Evolutionary conservation across 176 grass and related monocot species (phyloP).

Genomic region (Tuctoria greenei): DNA sequence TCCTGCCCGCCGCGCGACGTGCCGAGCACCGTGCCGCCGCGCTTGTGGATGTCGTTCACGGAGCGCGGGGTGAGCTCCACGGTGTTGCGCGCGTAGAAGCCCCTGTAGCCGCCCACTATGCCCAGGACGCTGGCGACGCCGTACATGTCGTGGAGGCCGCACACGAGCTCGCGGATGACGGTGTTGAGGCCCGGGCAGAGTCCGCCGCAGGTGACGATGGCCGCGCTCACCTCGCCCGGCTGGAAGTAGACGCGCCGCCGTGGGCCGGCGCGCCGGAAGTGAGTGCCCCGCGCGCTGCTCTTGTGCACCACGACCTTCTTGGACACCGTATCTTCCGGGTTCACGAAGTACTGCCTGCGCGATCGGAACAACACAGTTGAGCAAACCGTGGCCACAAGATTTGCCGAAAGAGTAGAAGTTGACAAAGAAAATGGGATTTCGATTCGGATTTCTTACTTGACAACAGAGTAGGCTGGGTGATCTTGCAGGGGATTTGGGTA

Average conservation of each 20-base stretch:
- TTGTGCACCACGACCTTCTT: conserved; percentile 89
- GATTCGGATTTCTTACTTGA: conserved; percentile 53
- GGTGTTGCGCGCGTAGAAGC: conserved; percentile 81
- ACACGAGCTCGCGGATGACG: conserved; percentile 75
- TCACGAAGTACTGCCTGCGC: conserved; percentile 80
- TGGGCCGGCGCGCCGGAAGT: conserved; percentile 81
- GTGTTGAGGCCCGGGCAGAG: conserved; percentile 88
- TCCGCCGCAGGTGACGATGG: conserved; percentile 88
- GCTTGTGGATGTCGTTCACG: conserved; percentile 87
- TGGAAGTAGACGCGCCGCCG: conserved; percentile 77
- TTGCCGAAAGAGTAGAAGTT: too few relatives aligned
- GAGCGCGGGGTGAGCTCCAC: conserved; percentile 64
- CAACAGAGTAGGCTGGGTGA: conserved; percentile 80
- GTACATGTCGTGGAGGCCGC: conserved; percentile 77
- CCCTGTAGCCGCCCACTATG: conserved; percentile 79
- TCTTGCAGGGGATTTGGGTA: conserved; percentile 83
- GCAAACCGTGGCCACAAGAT: neutral
- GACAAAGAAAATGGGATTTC: too few relatives aligned
- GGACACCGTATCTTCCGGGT: conserved; percentile 63
- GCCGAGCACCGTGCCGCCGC: conserved; percentile 80
- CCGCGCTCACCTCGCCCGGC: conserved; percentile 67
- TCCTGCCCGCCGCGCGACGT: conserved; percentile 81
- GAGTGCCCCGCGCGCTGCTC: conserved; percentile 59
- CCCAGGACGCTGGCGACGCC: conserved; percentile 67
- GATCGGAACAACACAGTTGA: neutral